phyloP scores from a whole-genome alignment of 139 green algal species.

The Spirogloea muscicola region DNA sequence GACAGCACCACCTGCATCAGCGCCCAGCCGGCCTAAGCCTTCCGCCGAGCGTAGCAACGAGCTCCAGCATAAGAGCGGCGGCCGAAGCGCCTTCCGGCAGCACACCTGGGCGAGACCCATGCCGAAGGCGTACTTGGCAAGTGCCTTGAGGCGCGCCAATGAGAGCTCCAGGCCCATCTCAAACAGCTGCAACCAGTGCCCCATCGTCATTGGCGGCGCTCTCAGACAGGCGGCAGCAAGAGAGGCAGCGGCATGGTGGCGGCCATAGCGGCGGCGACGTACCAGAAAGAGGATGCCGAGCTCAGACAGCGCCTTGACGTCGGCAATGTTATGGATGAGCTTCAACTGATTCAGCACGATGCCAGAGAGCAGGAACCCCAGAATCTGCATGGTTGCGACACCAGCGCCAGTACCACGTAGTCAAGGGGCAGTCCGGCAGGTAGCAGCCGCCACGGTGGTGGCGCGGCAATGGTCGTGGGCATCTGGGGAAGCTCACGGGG shows the following conservation, averaged over 20 bases:
- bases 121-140: constrained; percentile 93
- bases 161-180: constrained; percentile 96
- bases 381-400: constrained; percentile 55
- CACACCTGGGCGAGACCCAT: constrained; percentile 71
- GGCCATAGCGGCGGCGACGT: too few species aligned
- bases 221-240: too few species aligned
- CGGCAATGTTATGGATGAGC: constrained; percentile 82
- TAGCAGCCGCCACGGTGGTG: neutral
- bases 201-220: too few species aligned
- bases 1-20: constrained; percentile 61
- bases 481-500: constrained; percentile 70
- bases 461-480: too few species aligned
- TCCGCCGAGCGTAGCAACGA: too few species aligned
- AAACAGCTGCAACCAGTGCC: constrained; percentile 68
- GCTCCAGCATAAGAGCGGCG: neutral
- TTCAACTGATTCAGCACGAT: constrained; percentile 82
- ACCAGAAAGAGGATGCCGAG: constrained; percentile 91
- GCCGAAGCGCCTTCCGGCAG: too few species aligned
- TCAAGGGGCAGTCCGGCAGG: neutral
- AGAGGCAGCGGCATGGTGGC: too few species aligned
- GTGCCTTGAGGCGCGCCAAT: constrained; percentile 75
- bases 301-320: constrained; percentile 85
- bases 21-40: too few species aligned
- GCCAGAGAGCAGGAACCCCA: constrained; percentile 86
- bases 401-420: neutral